Evolutionary conservation across 257 asterid genomes (phyloP), one percentile per base, ranked within the genome.

Genomic region (Penstemon barbatus): DNA sequence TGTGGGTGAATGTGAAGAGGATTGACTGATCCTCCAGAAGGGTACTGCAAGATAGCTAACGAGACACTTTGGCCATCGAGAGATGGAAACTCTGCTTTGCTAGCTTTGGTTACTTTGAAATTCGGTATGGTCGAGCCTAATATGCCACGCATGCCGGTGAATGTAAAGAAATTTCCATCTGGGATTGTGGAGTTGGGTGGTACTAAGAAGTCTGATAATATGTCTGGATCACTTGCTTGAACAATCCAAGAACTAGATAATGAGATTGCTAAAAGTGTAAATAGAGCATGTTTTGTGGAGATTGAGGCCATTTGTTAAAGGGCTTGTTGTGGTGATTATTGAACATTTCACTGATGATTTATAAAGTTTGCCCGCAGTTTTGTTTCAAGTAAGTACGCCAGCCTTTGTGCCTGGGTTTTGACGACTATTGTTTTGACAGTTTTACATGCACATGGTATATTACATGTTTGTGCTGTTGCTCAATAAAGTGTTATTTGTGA

Each of bases 1-100:
- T 87, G 85, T 0, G 87, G 87, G 40, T 85, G 90, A 12, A 81
- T 78, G 75, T 82, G 90, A 40, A 81, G 81, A 0, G 84, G 87
- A 71, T 80, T 82, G 37, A 85, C 81, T 0, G 71, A 53, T 4
- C 65, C 72, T 33, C 72, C 77, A 3, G 86, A 82, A 1, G 86
- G 86, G 72, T 58, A 80, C 15, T 52, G 60, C 2, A 80, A 18
- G 33, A 74, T 60, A 3, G 87, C 83, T 5, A 13, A 68, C 0
- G 85, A 81, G 4, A 84, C 76, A 11, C 82, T 78, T 44, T 80
- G 85, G 10, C 87, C 87, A 11, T 75, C 80, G 7, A 84, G 71
- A 25, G 79, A 82, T 0, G 87, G 84, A 63, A 85, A 67, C 37
- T 80, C 75, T 0, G 36, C 68, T 56, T 70, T 70, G 67, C 54